Conservation (phyloP, 2,329 filamentous ascomycete genomes). For the Moelleriella libera region DNA sequence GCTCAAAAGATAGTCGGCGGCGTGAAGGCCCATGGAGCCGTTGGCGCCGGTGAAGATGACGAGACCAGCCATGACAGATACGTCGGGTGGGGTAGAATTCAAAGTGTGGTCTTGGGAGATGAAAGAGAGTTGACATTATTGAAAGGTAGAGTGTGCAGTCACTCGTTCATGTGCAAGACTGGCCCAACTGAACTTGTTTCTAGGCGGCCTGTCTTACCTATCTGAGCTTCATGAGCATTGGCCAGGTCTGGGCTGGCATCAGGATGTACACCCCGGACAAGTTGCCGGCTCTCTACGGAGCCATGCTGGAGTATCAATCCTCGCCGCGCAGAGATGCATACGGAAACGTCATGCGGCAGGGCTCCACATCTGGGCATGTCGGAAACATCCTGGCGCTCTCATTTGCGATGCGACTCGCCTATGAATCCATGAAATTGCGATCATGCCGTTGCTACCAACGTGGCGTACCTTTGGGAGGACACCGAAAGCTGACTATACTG, state of each 20-base stretch:
- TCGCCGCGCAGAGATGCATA: background rate
- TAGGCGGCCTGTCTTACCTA: background rate
- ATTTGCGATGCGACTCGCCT: too few relatives aligned
- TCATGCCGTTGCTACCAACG: too few relatives aligned
- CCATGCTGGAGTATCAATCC: conserved; percentile 1
- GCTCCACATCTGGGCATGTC: too few relatives aligned
- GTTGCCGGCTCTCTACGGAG: conserved; percentile 13
- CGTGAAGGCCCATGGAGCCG: conserved; percentile 3
- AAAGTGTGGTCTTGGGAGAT: background rate
- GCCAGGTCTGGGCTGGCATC: conserved; percentile 22
- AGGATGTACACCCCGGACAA: conserved; percentile 2
- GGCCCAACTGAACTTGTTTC: conserved; percentile 5
- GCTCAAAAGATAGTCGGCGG: conserved; percentile 2
- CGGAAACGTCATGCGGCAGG: conserved; percentile 1
- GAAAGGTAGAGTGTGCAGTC: conserved; percentile 10
- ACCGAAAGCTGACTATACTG: too few relatives aligned
- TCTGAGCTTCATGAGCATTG: conserved; percentile 10
- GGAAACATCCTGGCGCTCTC: too few relatives aligned
- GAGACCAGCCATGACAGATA: background rate
- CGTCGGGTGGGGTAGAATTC: background rate
- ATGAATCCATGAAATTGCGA: too few relatives aligned
- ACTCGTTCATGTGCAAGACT: conserved; percentile 10
- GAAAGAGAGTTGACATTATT: background rate
- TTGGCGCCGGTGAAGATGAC: conserved; percentile 5
- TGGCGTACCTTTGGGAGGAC: too few relatives aligned